phyloP scores from a whole-genome alignment of 495 filamentous ascomycete genomes.

The Daldinia childiae region DNA sequence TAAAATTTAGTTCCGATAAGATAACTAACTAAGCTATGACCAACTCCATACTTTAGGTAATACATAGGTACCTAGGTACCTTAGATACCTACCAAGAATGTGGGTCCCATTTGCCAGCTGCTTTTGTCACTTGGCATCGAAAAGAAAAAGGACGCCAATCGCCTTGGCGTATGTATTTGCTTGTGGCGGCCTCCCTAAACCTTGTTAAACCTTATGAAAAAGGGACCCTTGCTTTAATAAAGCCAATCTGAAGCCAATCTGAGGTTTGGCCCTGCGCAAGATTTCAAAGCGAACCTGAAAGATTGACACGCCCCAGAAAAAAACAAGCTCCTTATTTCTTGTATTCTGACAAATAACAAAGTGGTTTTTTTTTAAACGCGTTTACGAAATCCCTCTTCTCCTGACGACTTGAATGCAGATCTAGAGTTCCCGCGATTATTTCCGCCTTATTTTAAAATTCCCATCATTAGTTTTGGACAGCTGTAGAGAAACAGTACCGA shows the following conservation, averaged over 20 bases:
- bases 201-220: constrained; percentile 6
- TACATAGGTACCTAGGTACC: no score
- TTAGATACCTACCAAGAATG: neutral
- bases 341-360: constrained; percentile 15
- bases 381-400: constrained; percentile 24
- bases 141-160: constrained; percentile 32
- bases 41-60: no score
- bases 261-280: constrained; percentile 27
- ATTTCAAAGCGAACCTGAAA: constrained; percentile 36
- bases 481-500: constrained; percentile 8
- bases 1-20: constrained; percentile 17
- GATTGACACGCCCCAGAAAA: constrained; percentile 32
- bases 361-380: constrained; percentile 15
- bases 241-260: constrained; percentile 33
- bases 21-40: constrained; percentile 17
- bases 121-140: constrained; percentile 17
- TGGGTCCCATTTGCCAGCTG: constrained; percentile 12
- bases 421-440: constrained; percentile 13
- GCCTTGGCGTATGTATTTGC: constrained; percentile 24
- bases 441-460: constrained; percentile 22
- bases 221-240: constrained; percentile 31
- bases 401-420: constrained; percentile 16
- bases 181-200: constrained; percentile 41
- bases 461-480: constrained; percentile 8
- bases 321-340: constrained; percentile 7